Percentiles rank a stretch among this genome's conserved stretches.
Conservation (phyloP, 2,329 filamentous ascomycete species). For the Bipolaris sorokiniana region DNA sequence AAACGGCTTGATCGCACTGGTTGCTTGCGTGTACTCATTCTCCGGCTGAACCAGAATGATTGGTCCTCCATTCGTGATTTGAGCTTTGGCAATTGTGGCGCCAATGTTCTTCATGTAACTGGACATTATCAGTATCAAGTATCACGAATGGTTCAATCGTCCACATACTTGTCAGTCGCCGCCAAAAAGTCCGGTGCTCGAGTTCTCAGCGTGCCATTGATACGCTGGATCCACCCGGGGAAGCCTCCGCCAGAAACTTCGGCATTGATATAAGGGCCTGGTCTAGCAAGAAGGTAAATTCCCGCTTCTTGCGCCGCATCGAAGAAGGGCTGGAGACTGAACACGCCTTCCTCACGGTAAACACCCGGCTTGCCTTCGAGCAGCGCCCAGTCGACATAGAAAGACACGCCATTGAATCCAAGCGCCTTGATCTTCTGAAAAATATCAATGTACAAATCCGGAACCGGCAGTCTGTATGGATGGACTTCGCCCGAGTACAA, state of each 20-base stretch:
- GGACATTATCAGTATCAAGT: slow-evolving; percentile 1
- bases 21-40: slow-evolving; percentile 73
- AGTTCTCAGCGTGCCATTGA: slow-evolving; percentile 70
- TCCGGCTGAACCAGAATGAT: slow-evolving; percentile 81
- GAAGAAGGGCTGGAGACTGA: slow-evolving; percentile 76
- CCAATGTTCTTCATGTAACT: slow-evolving; percentile 68
- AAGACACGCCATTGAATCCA: slow-evolving; percentile 79
- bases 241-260: slow-evolving; percentile 79
- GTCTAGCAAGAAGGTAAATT: slow-evolving; percentile 74
- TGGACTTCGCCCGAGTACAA: slow-evolving; percentile 78
- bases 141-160: background rate
- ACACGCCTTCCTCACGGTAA: slow-evolving; percentile 73
- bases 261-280: slow-evolving; percentile 79
- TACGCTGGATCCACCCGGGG: slow-evolving; percentile 77
- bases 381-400: slow-evolving; percentile 80
- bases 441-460: slow-evolving; percentile 70
- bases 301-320: slow-evolving; percentile 74
- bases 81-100: slow-evolving; percentile 71
- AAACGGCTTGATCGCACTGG: slow-evolving; percentile 59
- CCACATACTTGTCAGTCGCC: slow-evolving; percentile 67
- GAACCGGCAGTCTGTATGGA: slow-evolving; percentile 69
- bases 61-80: slow-evolving; percentile 83
- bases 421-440: slow-evolving; percentile 84
- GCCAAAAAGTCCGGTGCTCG: slow-evolving; percentile 66
- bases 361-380: slow-evolving; percentile 74